phyloP scores from a whole-genome alignment of 345 rosid species.

The Euphorbia pulcherrima region DNA sequence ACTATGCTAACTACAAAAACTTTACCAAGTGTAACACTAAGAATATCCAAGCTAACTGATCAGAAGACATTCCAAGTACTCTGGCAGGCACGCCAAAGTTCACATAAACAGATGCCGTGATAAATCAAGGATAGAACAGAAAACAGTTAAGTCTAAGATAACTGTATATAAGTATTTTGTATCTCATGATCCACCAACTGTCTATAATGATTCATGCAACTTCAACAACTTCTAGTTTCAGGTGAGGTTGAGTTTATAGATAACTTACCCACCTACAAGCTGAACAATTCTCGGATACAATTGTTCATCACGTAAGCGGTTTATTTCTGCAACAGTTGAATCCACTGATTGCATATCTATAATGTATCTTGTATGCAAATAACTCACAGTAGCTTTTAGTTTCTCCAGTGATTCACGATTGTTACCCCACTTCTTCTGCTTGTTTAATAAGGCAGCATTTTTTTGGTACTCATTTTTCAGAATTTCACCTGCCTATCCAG shows the following conservation, averaged over 20 bases:
- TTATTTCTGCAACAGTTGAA: constrained; percentile 89
- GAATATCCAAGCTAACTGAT: too few species aligned
- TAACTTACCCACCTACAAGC: constrained; percentile 84
- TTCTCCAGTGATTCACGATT: constrained; percentile 80
- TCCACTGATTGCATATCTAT: constrained; percentile 99
- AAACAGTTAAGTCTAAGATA: background rate
- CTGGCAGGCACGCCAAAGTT: background rate
- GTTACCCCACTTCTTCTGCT: constrained; percentile 64
- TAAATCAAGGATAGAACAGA: background rate
- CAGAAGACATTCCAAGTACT: background rate
- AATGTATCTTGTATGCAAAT: constrained; percentile 90
- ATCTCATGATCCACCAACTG: background rate
- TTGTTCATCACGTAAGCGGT: constrained; percentile 83
- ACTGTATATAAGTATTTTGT: background rate
- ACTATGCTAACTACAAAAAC: background rate
- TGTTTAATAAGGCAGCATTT: constrained; percentile 65
- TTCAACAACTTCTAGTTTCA: background rate
- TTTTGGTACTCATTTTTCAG: constrained; percentile 87
- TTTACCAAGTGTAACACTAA: too few species aligned
- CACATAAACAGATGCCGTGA: too few species aligned
- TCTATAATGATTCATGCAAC: background rate
- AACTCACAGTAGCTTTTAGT: constrained; percentile 82
- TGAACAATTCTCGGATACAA: constrained; percentile 72
- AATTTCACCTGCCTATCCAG: constrained; percentile 74
- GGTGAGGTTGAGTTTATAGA: background rate